phyloP scores from a whole-genome alignment of 176 grass and related monocot species.

The Zea luxurians region DNA sequence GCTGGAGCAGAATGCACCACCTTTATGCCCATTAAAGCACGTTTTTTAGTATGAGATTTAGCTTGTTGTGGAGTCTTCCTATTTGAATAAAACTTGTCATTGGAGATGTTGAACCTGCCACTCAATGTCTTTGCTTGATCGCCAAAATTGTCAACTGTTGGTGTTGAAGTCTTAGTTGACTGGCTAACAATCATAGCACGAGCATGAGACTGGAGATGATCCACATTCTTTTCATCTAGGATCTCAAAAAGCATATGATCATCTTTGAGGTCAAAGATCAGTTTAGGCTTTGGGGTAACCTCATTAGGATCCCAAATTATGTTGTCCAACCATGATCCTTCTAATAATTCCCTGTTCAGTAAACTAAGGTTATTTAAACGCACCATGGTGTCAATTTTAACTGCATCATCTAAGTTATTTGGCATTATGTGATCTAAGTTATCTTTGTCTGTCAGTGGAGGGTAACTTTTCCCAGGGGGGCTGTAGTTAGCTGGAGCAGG shows the following conservation, averaged over 20 bases:
- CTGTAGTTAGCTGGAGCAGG: constrained; percentile 45
- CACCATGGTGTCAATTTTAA: constrained; percentile 44
- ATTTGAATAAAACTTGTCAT: constrained; percentile 95
- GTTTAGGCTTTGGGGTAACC: constrained; percentile 68
- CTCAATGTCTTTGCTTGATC: constrained; percentile 50
- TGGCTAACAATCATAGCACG: constrained; percentile 77
- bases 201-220: constrained; percentile 82
- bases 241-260: constrained; percentile 98
- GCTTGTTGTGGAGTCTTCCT: constrained; percentile 76
- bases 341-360: constrained; percentile 77
- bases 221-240: constrained; percentile 71
- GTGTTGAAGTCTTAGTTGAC: constrained; percentile 53
- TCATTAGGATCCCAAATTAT: constrained; percentile 82
- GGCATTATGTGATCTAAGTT: constrained; percentile 29
- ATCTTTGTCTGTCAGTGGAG: constrained; percentile 42
- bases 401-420: constrained; percentile 43
- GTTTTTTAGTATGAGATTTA: constrained; percentile 89
- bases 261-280: constrained; percentile 93
- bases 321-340: constrained; percentile 83
- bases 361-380: constrained; percentile 65
- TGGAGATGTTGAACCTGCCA: constrained; percentile 84
- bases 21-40: constrained; percentile 63
- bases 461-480: constrained; percentile 29
- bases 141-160: constrained; percentile 52
- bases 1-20: constrained; percentile 79